Percentiles rank a stretch among this genome's conserved stretches.
These are phyloP conservation scores for Xerocomus alliaceus DNA, from an alignment of 1,284 basidiomycete genomes.

Conservation along the genomic window DNA sequence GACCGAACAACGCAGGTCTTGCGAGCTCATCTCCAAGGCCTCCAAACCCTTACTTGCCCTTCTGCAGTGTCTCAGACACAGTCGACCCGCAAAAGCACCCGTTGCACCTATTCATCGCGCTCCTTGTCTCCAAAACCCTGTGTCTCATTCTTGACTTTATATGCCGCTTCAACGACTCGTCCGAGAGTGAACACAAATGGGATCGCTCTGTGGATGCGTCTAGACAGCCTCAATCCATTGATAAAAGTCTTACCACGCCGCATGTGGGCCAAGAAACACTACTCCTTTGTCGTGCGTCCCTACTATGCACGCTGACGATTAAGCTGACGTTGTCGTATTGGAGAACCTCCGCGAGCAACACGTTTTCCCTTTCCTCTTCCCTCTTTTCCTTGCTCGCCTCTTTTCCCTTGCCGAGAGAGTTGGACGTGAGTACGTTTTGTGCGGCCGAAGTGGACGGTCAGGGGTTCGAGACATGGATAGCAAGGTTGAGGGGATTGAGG, in stretches of 20 bases:
- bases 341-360: slow-evolving; percentile 29
- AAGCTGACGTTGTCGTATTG: slow-evolving; percentile 39
- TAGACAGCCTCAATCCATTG: slow-evolving; percentile 35
- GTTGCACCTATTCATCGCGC: slow-evolving; percentile 27
- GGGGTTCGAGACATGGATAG: slow-evolving; percentile 18
- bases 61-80: not conserved
- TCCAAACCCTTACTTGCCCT: slow-evolving; percentile 6
- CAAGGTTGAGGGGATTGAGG: slow-evolving; percentile 21
- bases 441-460: slow-evolving; percentile 29
- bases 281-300: slow-evolving; percentile 27
- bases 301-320: slow-evolving; percentile 20
- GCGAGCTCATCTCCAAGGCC: not conserved
- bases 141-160: slow-evolving; percentile 32
- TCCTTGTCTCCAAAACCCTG: slow-evolving; percentile 33
- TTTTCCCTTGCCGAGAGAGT: slow-evolving; percentile 23
- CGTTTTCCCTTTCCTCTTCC: slow-evolving; percentile 27
- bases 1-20: slow-evolving; percentile 3
- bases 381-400: slow-evolving; percentile 24
- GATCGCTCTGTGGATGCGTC: slow-evolving; percentile 35
- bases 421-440: slow-evolving; percentile 29
- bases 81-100: not conserved
- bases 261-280: slow-evolving; percentile 32
- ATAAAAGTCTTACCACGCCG: slow-evolving; percentile 35
- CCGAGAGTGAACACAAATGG: slow-evolving; percentile 24
- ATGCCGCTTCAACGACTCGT: slow-evolving; percentile 27